Conservation (phyloP, 2,329 filamentous ascomycete genomes). For the Trichoderma sp. region DNA sequence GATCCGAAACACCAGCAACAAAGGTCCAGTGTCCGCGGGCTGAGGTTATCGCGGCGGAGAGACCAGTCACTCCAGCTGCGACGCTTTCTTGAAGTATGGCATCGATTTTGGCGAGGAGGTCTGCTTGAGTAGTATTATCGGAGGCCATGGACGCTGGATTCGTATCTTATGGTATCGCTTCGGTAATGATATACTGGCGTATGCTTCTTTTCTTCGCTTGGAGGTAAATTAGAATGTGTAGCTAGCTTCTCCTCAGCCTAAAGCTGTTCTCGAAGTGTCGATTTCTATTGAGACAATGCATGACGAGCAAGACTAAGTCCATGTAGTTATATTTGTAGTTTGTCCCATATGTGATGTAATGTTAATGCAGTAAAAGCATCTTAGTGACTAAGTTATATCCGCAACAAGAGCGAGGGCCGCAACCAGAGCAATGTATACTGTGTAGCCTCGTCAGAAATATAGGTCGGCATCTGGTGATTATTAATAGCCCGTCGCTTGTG, state of each 20-base stretch:
- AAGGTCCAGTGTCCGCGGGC: conserved; percentile 7
- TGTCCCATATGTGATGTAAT: neutral
- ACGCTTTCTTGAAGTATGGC: conserved; percentile 10
- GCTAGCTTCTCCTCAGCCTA: neutral
- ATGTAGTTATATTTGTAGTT: neutral
- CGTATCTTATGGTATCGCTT: neutral
- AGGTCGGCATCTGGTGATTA: neutral
- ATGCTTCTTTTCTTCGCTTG: neutral
- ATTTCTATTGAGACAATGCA: neutral
- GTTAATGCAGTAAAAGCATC: neutral
- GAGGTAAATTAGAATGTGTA: neutral
- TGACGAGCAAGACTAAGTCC: neutral
- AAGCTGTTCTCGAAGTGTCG: neutral
- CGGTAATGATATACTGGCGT: neutral
- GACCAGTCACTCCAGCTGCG: conserved; percentile 13
- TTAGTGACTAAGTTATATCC: neutral
- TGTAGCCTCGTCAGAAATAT: neutral
- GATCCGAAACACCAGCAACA: conserved; percentile 7
- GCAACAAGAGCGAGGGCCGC: neutral
- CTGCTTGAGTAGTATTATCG: neutral
- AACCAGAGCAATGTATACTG: neutral
- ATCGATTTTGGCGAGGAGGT: neutral
- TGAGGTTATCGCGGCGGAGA: conserved; percentile 18
- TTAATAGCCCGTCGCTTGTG: neutral
- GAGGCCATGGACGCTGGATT: neutral